phyloP scores from a whole-genome alignment of 75 land plant genomes.

The Isoetes taiwanensis region DNA sequence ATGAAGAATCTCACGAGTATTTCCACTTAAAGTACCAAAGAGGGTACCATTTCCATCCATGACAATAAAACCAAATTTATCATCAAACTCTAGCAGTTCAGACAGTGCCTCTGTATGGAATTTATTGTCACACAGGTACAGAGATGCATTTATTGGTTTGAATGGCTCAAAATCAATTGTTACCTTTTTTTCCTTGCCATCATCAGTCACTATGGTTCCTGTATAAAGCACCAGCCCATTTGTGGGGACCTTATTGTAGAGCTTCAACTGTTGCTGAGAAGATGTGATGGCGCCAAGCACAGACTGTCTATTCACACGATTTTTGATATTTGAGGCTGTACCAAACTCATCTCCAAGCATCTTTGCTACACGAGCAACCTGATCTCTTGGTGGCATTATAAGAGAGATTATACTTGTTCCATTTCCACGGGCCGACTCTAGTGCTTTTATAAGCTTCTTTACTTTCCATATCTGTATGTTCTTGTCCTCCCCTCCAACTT shows the following conservation, averaged over 20 bases:
- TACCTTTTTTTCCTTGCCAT: constrained; percentile 31
- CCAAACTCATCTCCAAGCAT: constrained; percentile 34
- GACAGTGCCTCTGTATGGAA: constrained; percentile 23
- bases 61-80: constrained; percentile 42
- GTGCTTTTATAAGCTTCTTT: constrained; percentile 36
- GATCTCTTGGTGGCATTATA: constrained; percentile 27
- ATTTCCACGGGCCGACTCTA: constrained; percentile 21
- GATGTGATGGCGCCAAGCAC: constrained; percentile 29
- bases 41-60: constrained; percentile 43
- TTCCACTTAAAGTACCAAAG: constrained; percentile 31
- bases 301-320: constrained; percentile 25
- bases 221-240: constrained; percentile 29
- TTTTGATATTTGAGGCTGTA: constrained; percentile 28
- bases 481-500: constrained; percentile 33
- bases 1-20: constrained; percentile 24
- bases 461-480: constrained; percentile 46
- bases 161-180: constrained; percentile 24
- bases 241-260: constrained; percentile 24
- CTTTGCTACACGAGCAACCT: constrained; percentile 18
- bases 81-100: constrained; percentile 40
- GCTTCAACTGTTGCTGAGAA: constrained; percentile 25
- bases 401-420: constrained; percentile 29
- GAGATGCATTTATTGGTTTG: constrained; percentile 25
- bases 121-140: constrained; percentile 25
- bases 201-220: constrained; percentile 28